These are phyloP conservation scores for Crucibulum cyathiforme DNA, from an alignment of 1,284 basidiomycete genomes.

Conservation along the genomic window DNA sequence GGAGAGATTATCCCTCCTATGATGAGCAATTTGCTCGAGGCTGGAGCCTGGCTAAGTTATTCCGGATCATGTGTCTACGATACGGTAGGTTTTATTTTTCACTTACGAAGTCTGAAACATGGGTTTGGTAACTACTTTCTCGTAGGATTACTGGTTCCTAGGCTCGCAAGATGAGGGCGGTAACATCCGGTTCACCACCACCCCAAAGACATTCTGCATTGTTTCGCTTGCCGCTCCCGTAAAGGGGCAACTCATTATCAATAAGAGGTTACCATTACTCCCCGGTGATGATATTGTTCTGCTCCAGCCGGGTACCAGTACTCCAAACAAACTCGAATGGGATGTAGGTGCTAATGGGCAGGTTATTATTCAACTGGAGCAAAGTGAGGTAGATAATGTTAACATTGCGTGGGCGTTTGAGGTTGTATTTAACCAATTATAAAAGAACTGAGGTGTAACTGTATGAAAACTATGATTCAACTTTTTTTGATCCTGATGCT, in stretches of 20 bases:
- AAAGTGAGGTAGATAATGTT: conserved; percentile 32
- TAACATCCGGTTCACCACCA: conserved; percentile 55
- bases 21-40: conserved; percentile 51
- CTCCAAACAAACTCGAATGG: conserved; percentile 15
- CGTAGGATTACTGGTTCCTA: conserved; percentile 50
- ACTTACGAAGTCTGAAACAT: neutral
- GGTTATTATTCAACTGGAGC: conserved; percentile 38
- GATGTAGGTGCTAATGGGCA: conserved; percentile 25
- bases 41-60: conserved; percentile 56
- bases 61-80: conserved; percentile 58
- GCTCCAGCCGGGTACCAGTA: conserved; percentile 37
- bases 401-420: conserved; percentile 53
- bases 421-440: conserved; percentile 14
- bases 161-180: conserved; percentile 40
- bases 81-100: conserved; percentile 42
- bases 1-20: conserved; percentile 56
- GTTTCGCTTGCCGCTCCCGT: conserved; percentile 48
- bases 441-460: too few relatives aligned
- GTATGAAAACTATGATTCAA: too few relatives aligned
- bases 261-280: conserved; percentile 53
- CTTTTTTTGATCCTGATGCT: too few relatives aligned
- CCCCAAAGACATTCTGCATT: conserved; percentile 56
- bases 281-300: conserved; percentile 49
- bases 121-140: neutral
- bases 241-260: conserved; percentile 40